Evolutionary conservation across 352 stramenopile genomes (phyloP).

Genomic region (Globisporangium middletonii): DNA sequence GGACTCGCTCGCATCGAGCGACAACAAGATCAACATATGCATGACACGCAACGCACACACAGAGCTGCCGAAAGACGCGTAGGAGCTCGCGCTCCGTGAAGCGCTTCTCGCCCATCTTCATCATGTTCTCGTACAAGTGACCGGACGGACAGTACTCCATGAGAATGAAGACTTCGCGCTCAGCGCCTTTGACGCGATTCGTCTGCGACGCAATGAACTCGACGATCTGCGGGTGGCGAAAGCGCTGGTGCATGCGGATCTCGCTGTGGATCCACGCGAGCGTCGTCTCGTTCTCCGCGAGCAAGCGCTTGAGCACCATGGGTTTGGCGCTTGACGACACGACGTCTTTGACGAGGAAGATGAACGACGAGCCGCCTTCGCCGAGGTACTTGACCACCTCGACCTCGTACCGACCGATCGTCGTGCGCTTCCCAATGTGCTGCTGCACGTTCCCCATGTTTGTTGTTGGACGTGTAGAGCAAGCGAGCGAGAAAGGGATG

Average conservation of each 20-base stretch:
- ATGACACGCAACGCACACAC: slow-evolving; percentile 31
- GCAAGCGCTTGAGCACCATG: slow-evolving; percentile 70
- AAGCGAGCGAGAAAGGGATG: neutral
- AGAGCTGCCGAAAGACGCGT: slow-evolving; percentile 62
- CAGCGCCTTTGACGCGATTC: slow-evolving; percentile 24
- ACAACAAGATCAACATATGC: neutral
- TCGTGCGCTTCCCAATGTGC: slow-evolving; percentile 63
- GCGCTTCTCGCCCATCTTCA: slow-evolving; percentile 72
- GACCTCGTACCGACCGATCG: slow-evolving; percentile 56
- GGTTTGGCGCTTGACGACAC: slow-evolving; percentile 20
- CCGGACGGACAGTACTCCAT: slow-evolving; percentile 96
- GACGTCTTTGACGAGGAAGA: slow-evolving; percentile 74
- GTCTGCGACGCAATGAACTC: slow-evolving; percentile 58
- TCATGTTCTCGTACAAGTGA: slow-evolving; percentile 92
- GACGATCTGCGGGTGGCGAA: slow-evolving; percentile 61
- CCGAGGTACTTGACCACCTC: slow-evolving; percentile 71
- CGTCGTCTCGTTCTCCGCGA: slow-evolving; percentile 62
- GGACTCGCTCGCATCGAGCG: neutral
- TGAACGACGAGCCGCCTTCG: slow-evolving; percentile 76
- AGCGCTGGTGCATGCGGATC: slow-evolving; percentile 67
- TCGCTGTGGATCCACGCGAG: slow-evolving; percentile 59
- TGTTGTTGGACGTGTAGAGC: neutral
- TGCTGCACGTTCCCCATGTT: slow-evolving; percentile 75
- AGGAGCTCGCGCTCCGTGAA: slow-evolving; percentile 68
- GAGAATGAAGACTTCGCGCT: slow-evolving; percentile 91